These are phyloP conservation scores for Parafenestella ontariensis DNA, from an alignment of 2,329 filamentous ascomycete species.

Conservation along the genomic window DNA sequence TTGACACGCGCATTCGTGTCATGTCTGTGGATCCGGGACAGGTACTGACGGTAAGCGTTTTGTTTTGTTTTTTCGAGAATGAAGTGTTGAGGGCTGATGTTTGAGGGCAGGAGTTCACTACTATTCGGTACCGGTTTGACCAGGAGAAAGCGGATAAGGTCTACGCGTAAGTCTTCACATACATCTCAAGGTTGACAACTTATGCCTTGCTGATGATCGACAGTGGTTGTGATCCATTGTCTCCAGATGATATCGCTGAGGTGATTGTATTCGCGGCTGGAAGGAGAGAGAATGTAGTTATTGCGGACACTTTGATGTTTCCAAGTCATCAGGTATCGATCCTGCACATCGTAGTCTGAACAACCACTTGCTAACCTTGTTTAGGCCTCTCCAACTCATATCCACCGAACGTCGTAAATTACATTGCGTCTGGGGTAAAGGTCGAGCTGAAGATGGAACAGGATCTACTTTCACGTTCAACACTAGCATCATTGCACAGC, in stretches of 20 bases:
- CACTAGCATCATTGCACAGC: too few species aligned
- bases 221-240: slow-evolving; percentile 72
- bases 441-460: too few species aligned
- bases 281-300: slow-evolving; percentile 82
- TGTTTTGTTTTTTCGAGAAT: neutral
- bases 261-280: slow-evolving; percentile 82
- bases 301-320: slow-evolving; percentile 83
- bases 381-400: neutral
- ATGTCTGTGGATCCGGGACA: slow-evolving; percentile 90
- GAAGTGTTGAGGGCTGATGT: neutral
- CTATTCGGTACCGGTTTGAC: slow-evolving; percentile 84
- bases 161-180: slow-evolving; percentile 64
- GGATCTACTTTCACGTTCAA: too few species aligned
- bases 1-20: slow-evolving; percentile 77
- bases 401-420: neutral
- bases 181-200: neutral
- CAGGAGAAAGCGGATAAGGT: slow-evolving; percentile 85
- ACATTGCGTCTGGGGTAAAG: too few species aligned
- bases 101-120: slow-evolving; percentile 69
- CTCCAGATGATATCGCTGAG: slow-evolving; percentile 88
- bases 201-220: slow-evolving; percentile 5
- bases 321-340: slow-evolving; percentile 81
- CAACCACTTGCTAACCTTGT: neutral
- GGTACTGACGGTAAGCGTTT: slow-evolving; percentile 74
- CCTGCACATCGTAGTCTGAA: neutral